Conservation (phyloP, 495 filamentous ascomycete genomes). For the Lasiosphaeria hispida region DNA sequence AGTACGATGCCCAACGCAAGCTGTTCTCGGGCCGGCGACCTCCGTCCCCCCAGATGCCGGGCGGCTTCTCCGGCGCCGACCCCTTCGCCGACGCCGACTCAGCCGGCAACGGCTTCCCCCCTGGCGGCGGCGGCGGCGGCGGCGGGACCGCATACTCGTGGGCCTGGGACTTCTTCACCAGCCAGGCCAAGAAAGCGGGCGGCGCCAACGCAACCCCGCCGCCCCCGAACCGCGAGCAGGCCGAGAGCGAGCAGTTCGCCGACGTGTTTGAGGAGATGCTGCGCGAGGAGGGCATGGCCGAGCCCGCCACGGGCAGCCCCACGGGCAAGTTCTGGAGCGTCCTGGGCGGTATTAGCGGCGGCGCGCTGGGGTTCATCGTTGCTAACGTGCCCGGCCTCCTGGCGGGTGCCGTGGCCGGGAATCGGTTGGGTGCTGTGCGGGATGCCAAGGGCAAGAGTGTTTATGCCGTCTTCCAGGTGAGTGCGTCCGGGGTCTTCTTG, state of each 20-base stretch:
- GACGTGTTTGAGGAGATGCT: slow-evolving; percentile 97
- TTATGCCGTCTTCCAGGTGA: slow-evolving; percentile 75
- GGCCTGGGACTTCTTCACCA: slow-evolving; percentile 53
- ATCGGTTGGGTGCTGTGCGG: slow-evolving; percentile 79
- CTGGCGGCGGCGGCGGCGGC: slow-evolving; percentile 41
- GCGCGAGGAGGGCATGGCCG: slow-evolving; percentile 76
- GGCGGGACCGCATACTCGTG: slow-evolving; percentile 35
- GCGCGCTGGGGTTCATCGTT: slow-evolving; percentile 90
- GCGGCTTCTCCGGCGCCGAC: slow-evolving; percentile 44
- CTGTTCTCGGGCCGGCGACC: slow-evolving; percentile 28
- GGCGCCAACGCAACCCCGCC: neutral
- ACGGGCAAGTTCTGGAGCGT: slow-evolving; percentile 82
- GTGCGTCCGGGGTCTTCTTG: slow-evolving; percentile 14
- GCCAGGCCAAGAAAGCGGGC: slow-evolving; percentile 23
- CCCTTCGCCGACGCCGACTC: slow-evolving; percentile 60
- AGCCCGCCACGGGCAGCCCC: slow-evolving; percentile 47
- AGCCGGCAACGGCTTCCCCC: slow-evolving; percentile 32
- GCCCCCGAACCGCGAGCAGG: slow-evolving; percentile 30
- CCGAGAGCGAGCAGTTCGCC: slow-evolving; percentile 78
- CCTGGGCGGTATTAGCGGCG: slow-evolving; percentile 82
- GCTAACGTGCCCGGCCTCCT: slow-evolving; percentile 86
- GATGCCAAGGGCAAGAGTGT: slow-evolving; percentile 94
- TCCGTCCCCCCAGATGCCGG: slow-evolving; percentile 20
- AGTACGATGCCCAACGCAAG: slow-evolving; percentile 77
- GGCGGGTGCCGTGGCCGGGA: slow-evolving; percentile 90